These are phyloP conservation scores for Lepidium campestre DNA, from an alignment of 441 rosid genomes.

Conservation along the genomic window DNA sequence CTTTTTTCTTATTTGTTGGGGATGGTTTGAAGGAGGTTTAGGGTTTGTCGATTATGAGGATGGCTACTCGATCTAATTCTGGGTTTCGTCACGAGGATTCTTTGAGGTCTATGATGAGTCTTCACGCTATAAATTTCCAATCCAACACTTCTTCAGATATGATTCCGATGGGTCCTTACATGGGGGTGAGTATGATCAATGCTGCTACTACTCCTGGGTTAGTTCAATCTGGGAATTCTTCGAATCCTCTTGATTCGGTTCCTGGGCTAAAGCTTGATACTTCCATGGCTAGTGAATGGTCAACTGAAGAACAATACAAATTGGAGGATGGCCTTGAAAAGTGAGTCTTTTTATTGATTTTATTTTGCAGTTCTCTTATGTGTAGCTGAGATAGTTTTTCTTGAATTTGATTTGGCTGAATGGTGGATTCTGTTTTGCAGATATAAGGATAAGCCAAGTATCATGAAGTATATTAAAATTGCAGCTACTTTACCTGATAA, in stretches of 20 bases:
- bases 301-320: slow-evolving; percentile 68
- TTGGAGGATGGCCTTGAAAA: slow-evolving; percentile 70
- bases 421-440: slow-evolving; percentile 26
- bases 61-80: slow-evolving; percentile 60
- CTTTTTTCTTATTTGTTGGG: not conserved
- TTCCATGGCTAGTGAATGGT: slow-evolving; percentile 81
- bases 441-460: slow-evolving; percentile 64
- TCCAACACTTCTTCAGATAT: slow-evolving; percentile 47
- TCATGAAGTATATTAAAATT: slow-evolving; percentile 82
- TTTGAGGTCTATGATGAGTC: slow-evolving; percentile 37
- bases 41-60: slow-evolving; percentile 20
- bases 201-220: slow-evolving; percentile 32
- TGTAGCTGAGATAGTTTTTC: not conserved
- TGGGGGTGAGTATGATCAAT: slow-evolving; percentile 34
- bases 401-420: not conserved
- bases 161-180: slow-evolving; percentile 49
- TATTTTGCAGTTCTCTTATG: not conserved
- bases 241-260: slow-evolving; percentile 45
- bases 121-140: slow-evolving; percentile 51
- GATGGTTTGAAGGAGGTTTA: not conserved
- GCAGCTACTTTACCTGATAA: slow-evolving; percentile 82
- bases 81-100: slow-evolving; percentile 37
- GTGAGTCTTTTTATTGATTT: slow-evolving; percentile 31
- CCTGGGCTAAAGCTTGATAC: slow-evolving; percentile 58
- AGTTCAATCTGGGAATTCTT: slow-evolving; percentile 44